Conservation (phyloP, 768 basidiomycete genomes). For the Lepiota venenata region DNA sequence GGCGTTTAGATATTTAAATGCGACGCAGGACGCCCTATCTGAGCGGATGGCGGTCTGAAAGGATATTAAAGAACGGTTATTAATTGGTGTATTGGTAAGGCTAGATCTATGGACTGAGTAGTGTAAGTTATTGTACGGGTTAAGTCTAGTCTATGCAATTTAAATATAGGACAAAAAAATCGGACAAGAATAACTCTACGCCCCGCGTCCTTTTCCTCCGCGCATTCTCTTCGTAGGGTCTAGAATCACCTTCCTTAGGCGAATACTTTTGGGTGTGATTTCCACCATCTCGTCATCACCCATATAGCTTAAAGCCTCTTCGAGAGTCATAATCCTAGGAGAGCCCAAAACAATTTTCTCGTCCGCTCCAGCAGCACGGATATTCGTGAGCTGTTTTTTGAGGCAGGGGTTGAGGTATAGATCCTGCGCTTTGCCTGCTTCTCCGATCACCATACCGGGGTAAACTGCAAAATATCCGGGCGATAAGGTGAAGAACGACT, state of each 20-base stretch:
- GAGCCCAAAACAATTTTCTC: constrained; percentile 47
- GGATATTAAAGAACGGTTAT: too few relatives aligned
- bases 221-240: constrained; percentile 31
- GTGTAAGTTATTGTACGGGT: too few relatives aligned
- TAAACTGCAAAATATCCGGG: constrained; percentile 30
- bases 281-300: constrained; percentile 47
- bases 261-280: constrained; percentile 38
- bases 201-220: constrained; percentile 22
- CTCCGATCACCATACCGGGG: constrained; percentile 50
- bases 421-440: constrained; percentile 42
- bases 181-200: not conserved
- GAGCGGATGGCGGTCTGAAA: too few relatives aligned
- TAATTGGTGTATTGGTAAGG: too few relatives aligned
- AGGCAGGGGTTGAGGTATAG: constrained; percentile 45
- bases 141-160: too few relatives aligned
- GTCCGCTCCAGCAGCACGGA: constrained; percentile 44
- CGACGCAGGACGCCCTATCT: too few relatives aligned
- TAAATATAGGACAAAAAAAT: too few relatives aligned
- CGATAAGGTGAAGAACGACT: not conserved
- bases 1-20: too few relatives aligned
- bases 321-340: constrained; percentile 40
- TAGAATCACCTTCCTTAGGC: constrained; percentile 40
- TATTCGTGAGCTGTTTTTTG: constrained; percentile 49
- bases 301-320: constrained; percentile 47
- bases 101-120: too few relatives aligned